A percentile compares a stretch with the other conserved stretches of the same genome.
These are phyloP conservation scores for Cordyceps militaris DNA, from an alignment of 2,329 filamentous ascomycete genomes.

Conservation along the genomic window DNA sequence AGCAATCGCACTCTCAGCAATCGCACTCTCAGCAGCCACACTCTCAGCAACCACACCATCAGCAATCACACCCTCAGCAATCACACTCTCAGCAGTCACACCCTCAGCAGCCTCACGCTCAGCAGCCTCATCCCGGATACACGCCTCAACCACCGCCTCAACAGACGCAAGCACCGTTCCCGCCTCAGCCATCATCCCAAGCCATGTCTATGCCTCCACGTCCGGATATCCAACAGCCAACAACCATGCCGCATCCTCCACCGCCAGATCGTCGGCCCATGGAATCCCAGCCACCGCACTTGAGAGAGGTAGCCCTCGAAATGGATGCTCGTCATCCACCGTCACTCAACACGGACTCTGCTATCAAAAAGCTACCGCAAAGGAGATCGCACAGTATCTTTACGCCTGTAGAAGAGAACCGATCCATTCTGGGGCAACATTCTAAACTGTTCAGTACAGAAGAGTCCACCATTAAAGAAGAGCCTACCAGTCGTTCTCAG, in stretches of 20 bases:
- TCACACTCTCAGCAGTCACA: constrained; percentile 13
- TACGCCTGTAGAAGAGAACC: constrained; percentile 90
- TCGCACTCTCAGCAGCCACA: constrained; percentile 27
- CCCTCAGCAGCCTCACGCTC: constrained; percentile 13
- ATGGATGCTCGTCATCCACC: constrained; percentile 40
- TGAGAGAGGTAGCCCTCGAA: constrained; percentile 45
- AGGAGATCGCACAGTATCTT: constrained; percentile 90
- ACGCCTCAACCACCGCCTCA: constrained; percentile 19
- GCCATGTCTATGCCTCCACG: constrained; percentile 20
- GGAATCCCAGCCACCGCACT: constrained; percentile 46
- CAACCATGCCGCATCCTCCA: constrained; percentile 17
- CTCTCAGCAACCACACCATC: constrained; percentile 20
- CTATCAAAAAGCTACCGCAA: constrained; percentile 59
- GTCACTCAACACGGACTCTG: constrained; percentile 42
- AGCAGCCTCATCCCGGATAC: constrained; percentile 20
- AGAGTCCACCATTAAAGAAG: constrained; percentile 32
- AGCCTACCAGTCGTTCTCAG: constrained; percentile 46
- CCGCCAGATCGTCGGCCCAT: constrained; percentile 32
- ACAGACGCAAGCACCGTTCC: constrained; percentile 22
- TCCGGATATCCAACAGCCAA: constrained; percentile 18
- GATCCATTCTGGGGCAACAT: constrained; percentile 81
- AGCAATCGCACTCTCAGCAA: constrained; percentile 30
- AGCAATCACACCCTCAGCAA: constrained; percentile 24
- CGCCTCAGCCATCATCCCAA: constrained; percentile 22
- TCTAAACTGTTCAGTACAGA: constrained; percentile 60